These are phyloP conservation scores for Galerina sulciceps DNA, from an alignment of 768 basidiomycete species.

Conservation along the genomic window DNA sequence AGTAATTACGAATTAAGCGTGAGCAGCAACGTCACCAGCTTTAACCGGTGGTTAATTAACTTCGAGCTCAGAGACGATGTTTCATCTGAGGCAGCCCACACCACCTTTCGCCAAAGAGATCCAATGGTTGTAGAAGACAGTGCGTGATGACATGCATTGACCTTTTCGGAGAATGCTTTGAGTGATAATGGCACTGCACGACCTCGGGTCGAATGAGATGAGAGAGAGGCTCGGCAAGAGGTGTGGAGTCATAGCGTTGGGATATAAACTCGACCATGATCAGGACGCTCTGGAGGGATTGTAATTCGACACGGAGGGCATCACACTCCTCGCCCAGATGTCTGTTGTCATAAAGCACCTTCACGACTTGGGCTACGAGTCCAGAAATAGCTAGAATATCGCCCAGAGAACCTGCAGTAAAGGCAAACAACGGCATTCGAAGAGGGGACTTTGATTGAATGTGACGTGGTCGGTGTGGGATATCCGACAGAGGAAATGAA, in stretches of 20 bases:
- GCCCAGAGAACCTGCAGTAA: slow-evolving; percentile 6
- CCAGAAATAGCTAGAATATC: background rate
- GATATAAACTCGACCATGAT: background rate
- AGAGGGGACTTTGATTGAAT: no score
- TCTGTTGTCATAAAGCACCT: slow-evolving; percentile 2
- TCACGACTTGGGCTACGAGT: background rate
- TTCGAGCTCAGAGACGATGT: background rate
- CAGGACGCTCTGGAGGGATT: background rate
- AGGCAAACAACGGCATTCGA: background rate
- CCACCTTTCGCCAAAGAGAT: background rate
- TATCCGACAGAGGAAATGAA: no score
- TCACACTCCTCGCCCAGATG: background rate
- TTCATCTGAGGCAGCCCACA: slow-evolving; percentile 1
- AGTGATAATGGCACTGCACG: slow-evolving; percentile 1
- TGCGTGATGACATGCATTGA: background rate
- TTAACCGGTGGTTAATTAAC: background rate
- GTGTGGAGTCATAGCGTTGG: background rate
- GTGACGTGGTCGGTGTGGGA: no score
- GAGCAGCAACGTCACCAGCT: background rate
- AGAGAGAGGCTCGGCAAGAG: background rate
- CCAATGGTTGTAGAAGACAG: background rate
- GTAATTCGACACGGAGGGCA: background rate
- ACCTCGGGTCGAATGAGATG: background rate
- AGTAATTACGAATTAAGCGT: slow-evolving; percentile 1
- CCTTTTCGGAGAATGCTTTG: background rate